Base-by-base conservation (phyloP, 202 grass and related monocot genomes). In the Miscanthus sacchariflorus region DNA sequence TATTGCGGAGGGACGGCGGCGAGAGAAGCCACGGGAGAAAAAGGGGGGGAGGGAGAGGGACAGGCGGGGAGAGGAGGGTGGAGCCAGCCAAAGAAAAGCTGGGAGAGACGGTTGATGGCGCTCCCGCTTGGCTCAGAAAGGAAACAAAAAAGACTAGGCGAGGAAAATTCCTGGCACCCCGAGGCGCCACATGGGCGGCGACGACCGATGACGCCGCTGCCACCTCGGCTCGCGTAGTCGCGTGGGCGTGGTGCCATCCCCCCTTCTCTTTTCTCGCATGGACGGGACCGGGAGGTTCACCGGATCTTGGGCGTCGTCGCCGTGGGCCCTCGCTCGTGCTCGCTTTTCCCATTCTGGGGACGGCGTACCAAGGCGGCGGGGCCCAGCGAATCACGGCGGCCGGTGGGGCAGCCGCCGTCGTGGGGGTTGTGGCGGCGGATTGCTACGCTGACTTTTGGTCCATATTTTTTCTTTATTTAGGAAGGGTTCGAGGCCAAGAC, bases 151-250 rank as follows among this genome's bases (percentile, higher is more conserved):
- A 58, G 44, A 14, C 50, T 68, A 36, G 86, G 76, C 76, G 59
- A 66, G 89, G 92, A 89, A 87, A 87, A 66, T 77, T 90, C 85
- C 44, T 80, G 74, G 90, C 90, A 76, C 11, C 49, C 59, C 84
- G 82, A 86, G 84, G 81, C 82, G 89, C 84, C 92, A 89, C 87
- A 54, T 84, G 89, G 89, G 24, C 76, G 61, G 11, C 67, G 21
- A 24, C 25, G 56, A 30, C 35, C 74, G 74, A 21, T 38, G 49
- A n/a, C 63, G 36, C 5, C 63, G 77, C 72, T 75, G 76, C n/a
- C 59, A 65, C 61, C 61, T 65, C 61, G 61, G 61, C 61, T 64
- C 59, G 59, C 59, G n/a, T 11, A 5, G 3, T 64, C 59, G n/a
- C 5, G 61, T 65, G 61, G n/a, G 59, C n/a, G 58, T 61, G 58